phyloP scores from a whole-genome alignment of 1,139 yeast genomes.

The Yamadazyma spencermartinsiae region DNA sequence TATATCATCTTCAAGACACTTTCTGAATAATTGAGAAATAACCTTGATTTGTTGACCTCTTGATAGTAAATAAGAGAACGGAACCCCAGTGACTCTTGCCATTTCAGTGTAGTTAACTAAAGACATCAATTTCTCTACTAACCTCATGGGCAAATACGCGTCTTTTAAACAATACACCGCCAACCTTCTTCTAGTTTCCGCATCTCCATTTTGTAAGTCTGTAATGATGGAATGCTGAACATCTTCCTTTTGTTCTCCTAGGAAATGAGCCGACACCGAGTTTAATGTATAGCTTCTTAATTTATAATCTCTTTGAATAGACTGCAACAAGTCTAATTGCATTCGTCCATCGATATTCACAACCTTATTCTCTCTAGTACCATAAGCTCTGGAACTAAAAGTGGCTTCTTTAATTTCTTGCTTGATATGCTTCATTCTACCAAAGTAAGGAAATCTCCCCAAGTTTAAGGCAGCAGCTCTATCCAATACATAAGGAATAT shows the following conservation, averaged over 20 bases:
- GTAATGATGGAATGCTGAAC: constrained; percentile 97
- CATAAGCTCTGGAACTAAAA: constrained; percentile 94
- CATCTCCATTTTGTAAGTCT: constrained; percentile 86
- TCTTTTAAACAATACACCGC: constrained; percentile 98
- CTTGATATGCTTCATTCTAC: constrained; percentile 64
- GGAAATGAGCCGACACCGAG: constrained; percentile 91
- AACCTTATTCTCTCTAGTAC: constrained; percentile 89
- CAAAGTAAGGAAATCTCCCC: constrained; percentile 78
- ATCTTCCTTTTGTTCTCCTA: constrained; percentile 96
- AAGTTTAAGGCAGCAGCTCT: constrained; percentile 77
- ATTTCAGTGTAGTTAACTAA: constrained; percentile 95
- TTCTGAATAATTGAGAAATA: constrained; percentile 89
- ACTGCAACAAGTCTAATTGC: constrained; percentile 91
- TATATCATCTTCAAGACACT: constrained; percentile 80
- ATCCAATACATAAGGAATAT: constrained; percentile 87
- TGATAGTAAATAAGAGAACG: constrained; percentile 81
- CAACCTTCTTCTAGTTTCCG: constrained; percentile 88
- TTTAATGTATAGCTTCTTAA: constrained; percentile 92
- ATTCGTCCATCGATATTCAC: constrained; percentile 94
- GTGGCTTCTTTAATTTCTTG: constrained; percentile 81
- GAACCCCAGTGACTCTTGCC: constrained; percentile 99
- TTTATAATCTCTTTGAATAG: constrained; percentile 91
- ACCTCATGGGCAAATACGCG: constrained; percentile 85
- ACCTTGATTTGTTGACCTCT: constrained; percentile 99
- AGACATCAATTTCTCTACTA: constrained; percentile 92